These are phyloP conservation scores for Polygonum maritimum DNA, from an alignment of 148 eudicot species.

Conservation along the genomic window DNA sequence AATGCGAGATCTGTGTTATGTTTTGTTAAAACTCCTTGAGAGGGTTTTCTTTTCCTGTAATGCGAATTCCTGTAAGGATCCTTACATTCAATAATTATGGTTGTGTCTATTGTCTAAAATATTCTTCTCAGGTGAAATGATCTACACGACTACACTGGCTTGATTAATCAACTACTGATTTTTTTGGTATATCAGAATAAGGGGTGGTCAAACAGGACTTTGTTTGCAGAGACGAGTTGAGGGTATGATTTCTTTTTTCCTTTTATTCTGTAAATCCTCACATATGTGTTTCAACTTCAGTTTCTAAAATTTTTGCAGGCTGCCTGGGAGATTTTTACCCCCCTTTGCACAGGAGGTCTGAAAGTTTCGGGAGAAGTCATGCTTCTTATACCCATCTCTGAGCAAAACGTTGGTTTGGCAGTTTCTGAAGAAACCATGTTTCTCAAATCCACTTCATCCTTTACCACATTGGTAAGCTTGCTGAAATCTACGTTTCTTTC, in stretches of 20 bases:
- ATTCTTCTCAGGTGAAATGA: neutral
- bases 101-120: neutral
- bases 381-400: constrained; percentile 13
- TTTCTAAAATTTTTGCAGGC: constrained; percentile 30
- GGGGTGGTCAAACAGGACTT: constrained; percentile 95
- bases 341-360: constrained; percentile 43
- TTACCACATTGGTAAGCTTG: constrained; percentile 29
- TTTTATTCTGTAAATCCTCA: neutral
- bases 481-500: constrained; percentile 45
- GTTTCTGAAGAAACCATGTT: constrained; percentile 21
- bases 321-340: constrained; percentile 97
- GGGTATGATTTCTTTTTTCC: constrained; percentile 27
- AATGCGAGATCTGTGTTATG: neutral
- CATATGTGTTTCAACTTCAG: neutral
- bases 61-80: too few species aligned
- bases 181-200: constrained; percentile 45
- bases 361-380: neutral
- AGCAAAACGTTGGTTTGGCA: constrained; percentile 27
- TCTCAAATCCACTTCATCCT: constrained; percentile 36
- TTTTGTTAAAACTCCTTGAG: neutral
- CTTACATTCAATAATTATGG: neutral
- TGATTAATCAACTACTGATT: neutral
- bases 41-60: too few species aligned
- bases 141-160: neutral
- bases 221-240: constrained; percentile 87